Evolutionary conservation across 306 rosid species (phyloP), one percentile per base, ranked within the genome.

Genomic region (Ormosia semicastrata): DNA sequence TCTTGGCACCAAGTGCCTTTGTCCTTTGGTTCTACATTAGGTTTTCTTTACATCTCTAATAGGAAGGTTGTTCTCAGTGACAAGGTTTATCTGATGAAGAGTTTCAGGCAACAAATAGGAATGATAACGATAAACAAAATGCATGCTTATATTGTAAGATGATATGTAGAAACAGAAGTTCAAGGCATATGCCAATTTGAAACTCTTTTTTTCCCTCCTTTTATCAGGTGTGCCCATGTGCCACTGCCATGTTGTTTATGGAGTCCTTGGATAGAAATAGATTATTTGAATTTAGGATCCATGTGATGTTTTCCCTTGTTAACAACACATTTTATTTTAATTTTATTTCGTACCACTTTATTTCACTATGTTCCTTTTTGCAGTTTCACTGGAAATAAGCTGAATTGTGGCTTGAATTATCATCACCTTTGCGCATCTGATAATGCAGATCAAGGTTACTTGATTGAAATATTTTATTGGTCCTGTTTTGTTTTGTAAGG

Each of bases 351-450:
- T 60, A 43, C 47, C 65, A 17, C 34, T 85, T 70, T 41, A 74
- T 80, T 81, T 75, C 44, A 62, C 17, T 71, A 3, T 72, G 69
- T 73, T 87, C 53, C 76, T 81, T 67, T 52, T 73, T 84, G 76
- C 89, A 94, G 97, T 91, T 94, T 93, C 83, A 85, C 95, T 18
- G 97, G 95, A 87, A 94, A 91, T 84, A 82, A 63, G 54, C 85
- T 94, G 82, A 84, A 86, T 7, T 94, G 97, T 85, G 94, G 92
- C 14, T 33, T 63, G 47, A 83, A 80, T 78, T 53, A 76, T 74
- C 60, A 66, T 58, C 89, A 57, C 53, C 80, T 34, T 62, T 94
- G 98, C 79, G 81, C 82, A 82, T 89, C 90, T 43, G 86, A 84
- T 76, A 81, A n/a, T 81, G 74, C 72, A 50, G 70, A 73, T 64